Base-by-base conservation (phyloP, 108 stramenopile genomes). In the Fistulifera solaris region DNA sequence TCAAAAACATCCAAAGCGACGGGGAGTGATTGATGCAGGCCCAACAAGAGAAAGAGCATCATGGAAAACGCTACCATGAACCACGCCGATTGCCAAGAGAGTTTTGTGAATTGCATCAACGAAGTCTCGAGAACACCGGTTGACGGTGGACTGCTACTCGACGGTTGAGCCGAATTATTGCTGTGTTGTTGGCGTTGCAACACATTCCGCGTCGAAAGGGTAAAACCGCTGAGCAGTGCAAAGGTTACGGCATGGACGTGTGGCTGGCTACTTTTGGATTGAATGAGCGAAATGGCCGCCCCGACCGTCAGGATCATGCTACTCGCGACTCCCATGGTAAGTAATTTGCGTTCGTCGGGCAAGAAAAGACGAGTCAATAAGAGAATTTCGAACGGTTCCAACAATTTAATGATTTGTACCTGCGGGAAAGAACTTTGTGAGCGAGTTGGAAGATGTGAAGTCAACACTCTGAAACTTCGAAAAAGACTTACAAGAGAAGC, bases 321-420 rank as follows among this genome's bases (percentile, higher is more conserved):
- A 35, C 44, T 40, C 14, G 59, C 35, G 28, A 55, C 40, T 26
- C 53, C 53, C 16, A 52, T 15, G 41, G 54, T 40, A 4, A 45
- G 16, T 45, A 19, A 19, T 21, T 45, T 45, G 44, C 44, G 19
- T 45, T 45, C 44, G 19, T 45, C 44, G 7, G 44, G 21, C 16
- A 17, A 11, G 8, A 35, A 35, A 11, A 45, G 44, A 5, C 21
- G 16, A 5, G 44, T 45, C 19, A 45, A 48, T 18, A 76, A 16
- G 14, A 80, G 54, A 8, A 74, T 80, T 44, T 80, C 68, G 48
- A 80, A 60, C 13, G 78, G 78, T 55, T 80, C 78, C 42, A 80
- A 43, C 1, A 80, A 42, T 42, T 80, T 80, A 11, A 80, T 45
- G 18, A 67, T 52, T 67, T 80, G 78, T 2, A 35, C 31, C 31